Conservation (phyloP, 2,329 filamentous ascomycete species). For the Aspergillus floridensis region DNA sequence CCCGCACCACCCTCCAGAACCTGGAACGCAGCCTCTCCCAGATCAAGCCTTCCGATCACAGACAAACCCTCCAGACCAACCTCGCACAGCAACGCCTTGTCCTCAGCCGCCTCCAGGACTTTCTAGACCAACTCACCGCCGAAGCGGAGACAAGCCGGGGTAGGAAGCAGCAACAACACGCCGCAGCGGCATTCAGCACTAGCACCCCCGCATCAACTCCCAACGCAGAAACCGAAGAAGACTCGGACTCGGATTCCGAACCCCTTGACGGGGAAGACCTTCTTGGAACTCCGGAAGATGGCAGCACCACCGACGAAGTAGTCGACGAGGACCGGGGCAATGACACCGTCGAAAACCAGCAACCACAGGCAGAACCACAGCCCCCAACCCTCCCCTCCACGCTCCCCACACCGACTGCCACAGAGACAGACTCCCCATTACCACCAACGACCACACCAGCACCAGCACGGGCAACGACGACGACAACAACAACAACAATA, state of each 20-base stretch:
- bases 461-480: conserved; percentile 1
- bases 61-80: conserved; percentile 41
- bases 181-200: conserved; percentile 4
- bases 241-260: conserved; percentile 19
- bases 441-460: conserved; percentile 13
- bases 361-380: conserved; percentile 5
- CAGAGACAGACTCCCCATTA: not conserved
- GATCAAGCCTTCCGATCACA: conserved; percentile 39
- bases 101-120: conserved; percentile 32
- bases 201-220: conserved; percentile 12
- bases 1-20: conserved; percentile 40
- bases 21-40: conserved; percentile 41
- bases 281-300: conserved; percentile 15
- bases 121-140: conserved; percentile 33
- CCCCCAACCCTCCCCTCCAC: not conserved
- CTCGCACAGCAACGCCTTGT: conserved; percentile 38
- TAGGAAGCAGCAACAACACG: not conserved
- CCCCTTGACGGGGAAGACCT: conserved; percentile 17
- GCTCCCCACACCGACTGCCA: not conserved
- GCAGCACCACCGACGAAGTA: conserved; percentile 8
- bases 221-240: conserved; percentile 22
- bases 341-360: conserved; percentile 4
- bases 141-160: conserved; percentile 20
- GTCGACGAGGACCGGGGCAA: conserved; percentile 17
- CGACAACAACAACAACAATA: not conserved